Percentiles rank a stretch among this genome's conserved stretches.
These are phyloP conservation scores for Lipomyces yarrowii DNA, from an alignment of 1,139 yeast genomes.

Conservation along the genomic window DNA sequence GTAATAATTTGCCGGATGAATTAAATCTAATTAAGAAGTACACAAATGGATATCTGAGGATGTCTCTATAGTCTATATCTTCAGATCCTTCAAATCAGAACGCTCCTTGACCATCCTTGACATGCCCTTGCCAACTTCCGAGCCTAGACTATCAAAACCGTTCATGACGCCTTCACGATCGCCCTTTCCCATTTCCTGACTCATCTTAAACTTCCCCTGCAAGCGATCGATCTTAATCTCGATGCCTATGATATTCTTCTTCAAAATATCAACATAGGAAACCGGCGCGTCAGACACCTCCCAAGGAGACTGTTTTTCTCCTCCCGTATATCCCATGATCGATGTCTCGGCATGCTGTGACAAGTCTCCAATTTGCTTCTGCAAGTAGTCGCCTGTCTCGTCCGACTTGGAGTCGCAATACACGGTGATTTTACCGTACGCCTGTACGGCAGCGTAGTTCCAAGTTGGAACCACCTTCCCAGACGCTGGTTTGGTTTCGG, in stretches of 20 bases:
- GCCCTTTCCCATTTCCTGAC: conserved; percentile 52
- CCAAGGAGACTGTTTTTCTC: conserved; percentile 48
- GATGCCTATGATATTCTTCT: conserved; percentile 62
- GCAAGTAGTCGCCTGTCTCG: conserved; percentile 46
- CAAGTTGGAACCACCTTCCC: conserved; percentile 73
- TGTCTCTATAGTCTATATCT: background rate
- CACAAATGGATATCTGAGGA: no score
- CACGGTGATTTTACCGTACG: conserved; percentile 56
- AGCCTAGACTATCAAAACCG: conserved; percentile 43
- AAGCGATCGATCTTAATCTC: conserved; percentile 55
- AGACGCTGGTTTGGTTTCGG: conserved; percentile 54
- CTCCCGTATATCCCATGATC: conserved; percentile 16
- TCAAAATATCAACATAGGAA: conserved; percentile 49
- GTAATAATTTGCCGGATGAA: no score
- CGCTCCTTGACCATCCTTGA: background rate
- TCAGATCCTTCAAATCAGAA: background rate
- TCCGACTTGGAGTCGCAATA: conserved; percentile 44
- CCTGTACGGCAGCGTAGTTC: conserved; percentile 67
- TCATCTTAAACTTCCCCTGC: conserved; percentile 63
- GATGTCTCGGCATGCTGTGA: conserved; percentile 44
- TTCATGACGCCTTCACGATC: conserved; percentile 59
- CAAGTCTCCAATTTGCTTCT: conserved; percentile 51
- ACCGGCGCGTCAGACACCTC: conserved; percentile 62
- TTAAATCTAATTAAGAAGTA: no score
- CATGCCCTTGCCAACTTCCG: conserved; percentile 16